Evolutionary conservation across 2,329 filamentous ascomycete species (phyloP), one percentile per base, ranked within the genome.

Genomic region (Pseudogymnoascus sp.): DNA sequence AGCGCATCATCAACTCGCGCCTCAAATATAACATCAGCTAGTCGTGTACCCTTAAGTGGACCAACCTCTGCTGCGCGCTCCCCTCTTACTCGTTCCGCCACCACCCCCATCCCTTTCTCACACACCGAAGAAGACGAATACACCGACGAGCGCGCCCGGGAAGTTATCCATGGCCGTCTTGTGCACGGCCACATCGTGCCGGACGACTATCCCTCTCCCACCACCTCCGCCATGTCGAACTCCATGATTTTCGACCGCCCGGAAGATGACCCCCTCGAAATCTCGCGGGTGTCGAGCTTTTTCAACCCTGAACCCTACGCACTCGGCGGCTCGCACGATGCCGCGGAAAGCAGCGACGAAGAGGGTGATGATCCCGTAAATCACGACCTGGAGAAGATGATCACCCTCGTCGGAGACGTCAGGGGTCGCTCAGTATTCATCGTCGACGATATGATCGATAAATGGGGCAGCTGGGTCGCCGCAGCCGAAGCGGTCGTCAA

Each of bases 381-480:
- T 69, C 86, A 89, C 10, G 87, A 89, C 65, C 81, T 93, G 21
- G 95, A 99, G 78, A 92, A 93, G 72, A 96, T 93, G 80, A 96
- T 99, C 70, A 99, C 95, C 0, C 82, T 99, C n/a, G 95, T 99
- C 12, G 95, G 95, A 65, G 91, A 97, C 71, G 95, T 99, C 65
- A 89, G 87, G 72, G 87, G 91, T 73, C 86, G 91, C 64, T 88
- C 91, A 0, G 95, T 97, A 62, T 89, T 99, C 73, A 92, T 99
- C 66, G 90, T 99, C 60, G 95, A 99, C 74, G 95, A 99, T 75
- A 97, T 99, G 90, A 97, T 99, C 72, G 95, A 99, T 78, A 97
- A 96, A 78, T 88, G 92, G 8, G 91, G 89, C 12, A 96, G 91
- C 5, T 99, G 95, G 95, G 96, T 99, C 69, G 93, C 93, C 5